phyloP scores from a whole-genome alignment of 1,139 yeast genomes.

The Candida smagusa region DNA sequence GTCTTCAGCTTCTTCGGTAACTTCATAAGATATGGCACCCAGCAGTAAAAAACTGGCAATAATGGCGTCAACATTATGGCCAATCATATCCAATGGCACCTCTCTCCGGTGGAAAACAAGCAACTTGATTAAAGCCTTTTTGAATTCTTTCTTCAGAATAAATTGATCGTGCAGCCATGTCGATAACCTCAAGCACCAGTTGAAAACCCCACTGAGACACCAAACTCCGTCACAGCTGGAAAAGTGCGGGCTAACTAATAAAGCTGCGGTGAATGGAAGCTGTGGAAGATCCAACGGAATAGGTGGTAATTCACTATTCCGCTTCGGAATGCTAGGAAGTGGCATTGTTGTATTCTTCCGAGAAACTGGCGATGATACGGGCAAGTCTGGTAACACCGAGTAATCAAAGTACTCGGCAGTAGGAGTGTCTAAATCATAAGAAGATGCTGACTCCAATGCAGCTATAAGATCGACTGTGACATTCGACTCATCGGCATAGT shows the following conservation, averaged over 20 bases:
- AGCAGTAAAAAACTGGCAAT: constrained; percentile 43
- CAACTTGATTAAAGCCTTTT: constrained; percentile 49
- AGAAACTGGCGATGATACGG: constrained; percentile 14
- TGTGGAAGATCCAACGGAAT: constrained; percentile 55
- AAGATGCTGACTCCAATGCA: constrained; percentile 8
- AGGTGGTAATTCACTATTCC: constrained; percentile 36
- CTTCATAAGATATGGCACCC: constrained; percentile 42
- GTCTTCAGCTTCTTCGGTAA: constrained; percentile 10
- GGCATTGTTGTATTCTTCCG: constrained; percentile 5
- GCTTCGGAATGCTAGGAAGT: constrained; percentile 9
- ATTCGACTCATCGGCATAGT: constrained; percentile 7
- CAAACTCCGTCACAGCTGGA: constrained; percentile 34
- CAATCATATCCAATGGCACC: constrained; percentile 54
- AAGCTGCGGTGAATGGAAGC: constrained; percentile 53
- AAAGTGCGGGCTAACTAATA: constrained; percentile 49
- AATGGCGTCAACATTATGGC: constrained; percentile 52
- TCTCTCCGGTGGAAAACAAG: constrained; percentile 51
- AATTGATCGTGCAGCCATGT: constrained; percentile 51
- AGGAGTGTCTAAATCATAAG: constrained; percentile 22
- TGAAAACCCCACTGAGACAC: constrained; percentile 42
- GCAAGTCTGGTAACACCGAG: constrained; percentile 42
- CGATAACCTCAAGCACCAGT: constrained; percentile 48
- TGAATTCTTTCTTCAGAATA: constrained; percentile 49
- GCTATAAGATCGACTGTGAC: constrained; percentile 5
- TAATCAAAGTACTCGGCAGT: constrained; percentile 35